Base-by-base conservation (phyloP, 2,329 filamentous ascomycete genomes). In the Rugonectria rugulosa region DNA sequence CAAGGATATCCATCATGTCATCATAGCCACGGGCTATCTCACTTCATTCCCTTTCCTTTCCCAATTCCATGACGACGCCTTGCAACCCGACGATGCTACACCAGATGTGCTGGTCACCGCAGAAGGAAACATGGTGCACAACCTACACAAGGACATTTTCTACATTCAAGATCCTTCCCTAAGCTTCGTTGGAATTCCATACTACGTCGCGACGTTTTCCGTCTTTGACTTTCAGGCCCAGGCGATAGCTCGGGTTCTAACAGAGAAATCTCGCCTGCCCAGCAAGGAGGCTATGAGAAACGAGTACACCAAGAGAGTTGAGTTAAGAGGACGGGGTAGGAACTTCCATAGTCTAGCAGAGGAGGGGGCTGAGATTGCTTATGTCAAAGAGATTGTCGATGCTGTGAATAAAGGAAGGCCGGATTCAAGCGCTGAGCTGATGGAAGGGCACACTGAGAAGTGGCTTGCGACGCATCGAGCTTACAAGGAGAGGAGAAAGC, bases 181-280 rank as follows among this genome's bases (percentile, higher is more conserved):
- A 1, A 73, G 77, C 0, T 89, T 89, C 60, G 74, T 89, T n/a
- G 87, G 87, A 0, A 81, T 86, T 1, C 85, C 85, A 0, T 88
- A 84, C 66, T 83, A 87, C 64, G 83, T 83, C 0, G 84, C 85
- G 0, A 89, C 87, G 0, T 90, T 89, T 65, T 84, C 84, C 0
- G 73, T 89, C 2, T 89, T 88, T 59, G 87, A 89, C 57, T 88
- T 88, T 62, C 87, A 90, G 65, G 86, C 85, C 1, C 81, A 86
- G 61, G 80, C 80, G 0, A 74, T 87, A 0, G 81, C 86, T 0
- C 79, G 81, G 8, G 80, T 87, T 0, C 77, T 87, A n/a, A 73
- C 81, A 0, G 83, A 82, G 4, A 10, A 32, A 20, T 12, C 46
- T 29, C 15, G 12, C 7, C 26, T 49, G 3, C 46, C 36, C 14